phyloP scores from a whole-genome alignment of 208 protist genomes.

The Polymyxa betae region DNA sequence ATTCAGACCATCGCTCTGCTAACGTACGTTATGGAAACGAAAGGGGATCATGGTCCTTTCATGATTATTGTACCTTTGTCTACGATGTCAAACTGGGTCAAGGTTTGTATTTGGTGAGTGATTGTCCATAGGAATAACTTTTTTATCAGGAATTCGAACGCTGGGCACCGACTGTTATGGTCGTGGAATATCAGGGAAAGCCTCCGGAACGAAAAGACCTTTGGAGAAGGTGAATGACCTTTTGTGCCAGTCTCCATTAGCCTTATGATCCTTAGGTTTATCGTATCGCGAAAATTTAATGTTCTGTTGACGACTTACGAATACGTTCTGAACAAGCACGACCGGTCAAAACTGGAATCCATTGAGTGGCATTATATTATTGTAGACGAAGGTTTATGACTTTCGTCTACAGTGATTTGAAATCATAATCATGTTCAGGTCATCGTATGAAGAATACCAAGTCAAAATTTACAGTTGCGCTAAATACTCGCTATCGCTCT shows the following conservation, averaged over 20 bases:
- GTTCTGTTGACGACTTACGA: slow-evolving; percentile 65
- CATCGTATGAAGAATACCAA: slow-evolving; percentile 88
- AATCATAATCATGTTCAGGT: slow-evolving; percentile 68
- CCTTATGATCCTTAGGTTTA: neutral
- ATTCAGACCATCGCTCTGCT: slow-evolving; percentile 62
- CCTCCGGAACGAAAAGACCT: slow-evolving; percentile 57
- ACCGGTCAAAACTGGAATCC: slow-evolving; percentile 55
- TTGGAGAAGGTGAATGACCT: neutral
- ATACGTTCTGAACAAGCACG: slow-evolving; percentile 66
- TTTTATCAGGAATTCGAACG: slow-evolving; percentile 51
- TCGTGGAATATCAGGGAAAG: slow-evolving; percentile 63
- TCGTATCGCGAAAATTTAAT: slow-evolving; percentile 55
- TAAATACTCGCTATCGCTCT: slow-evolving; percentile 44
- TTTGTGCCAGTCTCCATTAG: neutral
- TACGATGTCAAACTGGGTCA: slow-evolving; percentile 62
- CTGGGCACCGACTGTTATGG: slow-evolving; percentile 60
- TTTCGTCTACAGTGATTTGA: slow-evolving; percentile 15
- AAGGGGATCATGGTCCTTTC: slow-evolving; percentile 63
- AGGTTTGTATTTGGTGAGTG: neutral
- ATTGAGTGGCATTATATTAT: slow-evolving; percentile 68
- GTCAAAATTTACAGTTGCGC: slow-evolving; percentile 70
- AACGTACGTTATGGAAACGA: slow-evolving; percentile 63
- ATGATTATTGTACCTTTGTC: slow-evolving; percentile 65
- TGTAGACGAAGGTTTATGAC: slow-evolving; percentile 65
- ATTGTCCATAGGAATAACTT: neutral